Evolutionary conservation across 371 early-diverging fungal genomes (phyloP).

Genomic region (Syncephalastrum sp.): DNA sequence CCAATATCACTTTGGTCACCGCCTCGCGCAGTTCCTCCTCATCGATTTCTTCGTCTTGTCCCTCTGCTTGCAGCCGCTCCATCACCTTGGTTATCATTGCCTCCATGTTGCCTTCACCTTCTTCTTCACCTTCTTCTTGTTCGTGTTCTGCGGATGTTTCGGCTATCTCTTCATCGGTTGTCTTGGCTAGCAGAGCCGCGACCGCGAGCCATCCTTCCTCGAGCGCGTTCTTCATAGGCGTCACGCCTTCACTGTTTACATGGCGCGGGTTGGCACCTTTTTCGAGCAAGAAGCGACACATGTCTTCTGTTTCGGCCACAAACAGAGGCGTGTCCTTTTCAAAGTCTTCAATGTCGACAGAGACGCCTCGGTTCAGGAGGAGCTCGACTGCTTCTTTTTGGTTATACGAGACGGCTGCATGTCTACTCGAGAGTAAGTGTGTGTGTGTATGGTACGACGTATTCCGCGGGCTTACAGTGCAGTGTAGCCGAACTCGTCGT

Average conservation of each 20-base stretch:
- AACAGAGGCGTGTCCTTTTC: slow-evolving; percentile 89
- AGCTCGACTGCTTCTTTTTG: slow-evolving; percentile 57
- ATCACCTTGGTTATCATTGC: slow-evolving; percentile 32
- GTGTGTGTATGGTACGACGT: too few species aligned
- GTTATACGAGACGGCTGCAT: slow-evolving; percentile 70
- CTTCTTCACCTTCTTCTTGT: slow-evolving; percentile 15
- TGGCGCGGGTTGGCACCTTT: slow-evolving; percentile 70
- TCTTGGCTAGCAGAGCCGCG: slow-evolving; percentile 29
- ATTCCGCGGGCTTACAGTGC: slow-evolving; percentile 48
- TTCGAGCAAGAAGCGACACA: slow-evolving; percentile 68
- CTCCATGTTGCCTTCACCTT: slow-evolving; percentile 19
- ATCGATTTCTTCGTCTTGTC: slow-evolving; percentile 36
- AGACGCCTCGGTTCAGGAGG: slow-evolving; percentile 51
- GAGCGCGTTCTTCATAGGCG: slow-evolving; percentile 37
- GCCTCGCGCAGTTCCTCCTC: slow-evolving; percentile 42
- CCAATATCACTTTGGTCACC: slow-evolving; percentile 40
- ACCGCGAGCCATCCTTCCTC: slow-evolving; percentile 46
- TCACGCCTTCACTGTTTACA: slow-evolving; percentile 63
- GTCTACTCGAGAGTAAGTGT: slow-evolving; percentile 27
- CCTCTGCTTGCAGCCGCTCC: slow-evolving; percentile 22
- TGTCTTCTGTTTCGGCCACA: slow-evolving; percentile 74
- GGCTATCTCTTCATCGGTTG: slow-evolving; percentile 30
- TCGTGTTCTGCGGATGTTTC: background rate
- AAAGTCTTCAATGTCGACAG: slow-evolving; percentile 70
- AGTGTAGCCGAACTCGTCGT: slow-evolving; percentile 74